Evolutionary conservation across 2,329 filamentous ascomycete genomes (phyloP), one percentile per base, ranked within the genome.

Genomic region (Exophiala spinifera): DNA sequence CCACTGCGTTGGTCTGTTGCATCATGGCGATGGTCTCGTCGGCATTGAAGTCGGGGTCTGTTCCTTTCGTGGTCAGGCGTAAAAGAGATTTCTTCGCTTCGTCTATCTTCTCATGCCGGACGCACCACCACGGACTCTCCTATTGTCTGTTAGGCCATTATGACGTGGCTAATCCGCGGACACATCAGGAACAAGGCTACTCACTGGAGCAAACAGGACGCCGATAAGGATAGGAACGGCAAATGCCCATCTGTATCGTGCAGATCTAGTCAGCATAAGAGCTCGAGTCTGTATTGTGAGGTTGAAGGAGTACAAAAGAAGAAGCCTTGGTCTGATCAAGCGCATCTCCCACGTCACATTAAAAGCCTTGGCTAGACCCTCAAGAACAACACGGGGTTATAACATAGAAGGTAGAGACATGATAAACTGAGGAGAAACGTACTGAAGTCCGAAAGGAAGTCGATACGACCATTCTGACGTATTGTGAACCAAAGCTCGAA

Each of bases 1-100:
- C 71, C 7, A 69, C 57, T 45, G 65, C 72, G 53, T 84, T 79
- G 0, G 82, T 85, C 61, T 83, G 77, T 20, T 77, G 69, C 64
- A 86, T 84, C 63, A 79, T 77, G 2, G 79, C 76, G 10, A 83
- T 67, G 13, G 76, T 76, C 42, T 77, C 73, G 25, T 76, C 68
- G 2, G 76, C 69, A 53, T 82, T 71, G 33, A 76, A 73, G 39
- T 76, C 73, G 7, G 66, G 64, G 57, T 65, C 50, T 47, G 60
- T 59, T 69, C 21, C 69, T 70, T 52, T 67, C 7, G 59, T 65
- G 3, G 72, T 73, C 15, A 80, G 69, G 4, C 74, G 68, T 33
- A 64, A 57, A 0, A 79, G 61, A 0, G 74, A 69, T 4, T 61
- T 53, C 58, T 72, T 72, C 0, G 78, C 76, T 1, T 73, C 71